A percentile compares a stretch with the other conserved stretches of the same genome.
These are phyloP conservation scores for Hysterangium stoloniferum DNA, from an alignment of 768 basidiomycete genomes.

Conservation along the genomic window DNA sequence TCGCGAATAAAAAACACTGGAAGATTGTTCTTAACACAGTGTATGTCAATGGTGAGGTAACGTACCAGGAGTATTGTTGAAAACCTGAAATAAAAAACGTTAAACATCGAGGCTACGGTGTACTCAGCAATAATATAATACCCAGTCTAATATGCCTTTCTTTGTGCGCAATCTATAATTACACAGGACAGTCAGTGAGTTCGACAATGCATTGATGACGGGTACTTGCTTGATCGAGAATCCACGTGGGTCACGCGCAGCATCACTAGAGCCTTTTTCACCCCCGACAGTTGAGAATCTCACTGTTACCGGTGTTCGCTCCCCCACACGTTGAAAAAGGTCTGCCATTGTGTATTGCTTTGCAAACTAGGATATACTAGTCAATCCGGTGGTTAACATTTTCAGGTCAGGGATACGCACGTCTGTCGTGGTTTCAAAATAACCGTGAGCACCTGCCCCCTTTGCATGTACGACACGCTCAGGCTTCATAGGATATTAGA, in stretches of 20 bases:
- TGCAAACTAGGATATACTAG: conserved; percentile 27
- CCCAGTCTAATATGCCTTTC: conserved; percentile 32
- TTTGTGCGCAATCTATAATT: conserved; percentile 27
- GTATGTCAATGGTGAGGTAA: too few species aligned
- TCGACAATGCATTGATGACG: conserved; percentile 14
- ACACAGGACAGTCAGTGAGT: background rate
- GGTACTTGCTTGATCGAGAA: conserved; percentile 40
- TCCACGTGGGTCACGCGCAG: conserved; percentile 44
- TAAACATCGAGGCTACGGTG: conserved; percentile 13
- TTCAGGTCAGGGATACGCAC: too few species aligned
- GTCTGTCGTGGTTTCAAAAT: conserved; percentile 44
- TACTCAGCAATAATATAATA: too few species aligned
- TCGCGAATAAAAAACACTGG: too few species aligned
- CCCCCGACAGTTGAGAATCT: conserved; percentile 52
- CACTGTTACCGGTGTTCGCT: conserved; percentile 34
- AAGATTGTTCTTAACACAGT: too few species aligned
- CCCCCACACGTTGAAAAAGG: conserved; percentile 25
- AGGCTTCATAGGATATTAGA: conserved; percentile 13
- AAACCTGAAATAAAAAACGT: too few species aligned
- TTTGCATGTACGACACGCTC: conserved; percentile 31
- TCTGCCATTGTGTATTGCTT: conserved; percentile 29
- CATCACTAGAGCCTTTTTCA: conserved; percentile 42
- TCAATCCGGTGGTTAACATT: too few species aligned
- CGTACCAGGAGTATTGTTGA: too few species aligned
- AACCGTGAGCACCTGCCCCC: conserved; percentile 41